Evolutionary conservation across 768 basidiomycete genomes (phyloP).

Genomic region (Neoboletus subvelutipes): DNA sequence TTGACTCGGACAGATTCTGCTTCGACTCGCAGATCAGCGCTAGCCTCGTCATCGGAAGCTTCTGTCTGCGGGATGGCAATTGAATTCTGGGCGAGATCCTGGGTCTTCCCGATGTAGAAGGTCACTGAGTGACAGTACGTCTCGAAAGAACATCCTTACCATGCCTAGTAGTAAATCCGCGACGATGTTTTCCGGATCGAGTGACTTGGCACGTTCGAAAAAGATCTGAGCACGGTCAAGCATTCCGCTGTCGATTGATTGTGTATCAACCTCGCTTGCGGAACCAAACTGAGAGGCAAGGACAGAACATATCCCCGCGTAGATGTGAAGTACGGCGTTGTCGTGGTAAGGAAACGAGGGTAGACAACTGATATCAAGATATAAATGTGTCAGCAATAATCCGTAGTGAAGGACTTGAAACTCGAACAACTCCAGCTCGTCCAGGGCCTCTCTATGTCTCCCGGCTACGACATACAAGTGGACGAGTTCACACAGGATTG

Average conservation of each 20-base stretch:
- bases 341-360: constrained; percentile 88
- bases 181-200: constrained; percentile 59
- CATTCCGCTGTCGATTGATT: constrained; percentile 43
- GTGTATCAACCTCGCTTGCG: constrained; percentile 1
- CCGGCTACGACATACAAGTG: constrained; percentile 60
- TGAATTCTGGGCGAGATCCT: constrained; percentile 25
- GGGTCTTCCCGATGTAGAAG: constrained; percentile 14
- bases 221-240: constrained; percentile 50
- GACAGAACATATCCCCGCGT: constrained; percentile 75
- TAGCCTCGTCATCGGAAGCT: constrained; percentile 39
- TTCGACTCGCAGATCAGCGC: background rate
- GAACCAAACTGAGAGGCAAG: constrained; percentile 49
- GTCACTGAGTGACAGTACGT: background rate
- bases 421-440: constrained; percentile 81
- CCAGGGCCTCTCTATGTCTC: constrained; percentile 67
- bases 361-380: constrained; percentile 56
- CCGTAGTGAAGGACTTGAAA: constrained; percentile 1
- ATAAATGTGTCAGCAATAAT: constrained; percentile 1
- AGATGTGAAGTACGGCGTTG: constrained; percentile 74
- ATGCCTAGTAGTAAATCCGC: constrained; percentile 53
- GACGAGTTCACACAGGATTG: constrained; percentile 72
- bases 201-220: constrained; percentile 57
- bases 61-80: constrained; percentile 7
- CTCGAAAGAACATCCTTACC: constrained; percentile 34
- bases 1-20: constrained; percentile 9